A percentile compares a stretch with the other conserved stretches of the same genome.
Evolutionary conservation across 1,139 yeast species (phyloP).

Genomic region (Geotrichum bryndzae): DNA sequence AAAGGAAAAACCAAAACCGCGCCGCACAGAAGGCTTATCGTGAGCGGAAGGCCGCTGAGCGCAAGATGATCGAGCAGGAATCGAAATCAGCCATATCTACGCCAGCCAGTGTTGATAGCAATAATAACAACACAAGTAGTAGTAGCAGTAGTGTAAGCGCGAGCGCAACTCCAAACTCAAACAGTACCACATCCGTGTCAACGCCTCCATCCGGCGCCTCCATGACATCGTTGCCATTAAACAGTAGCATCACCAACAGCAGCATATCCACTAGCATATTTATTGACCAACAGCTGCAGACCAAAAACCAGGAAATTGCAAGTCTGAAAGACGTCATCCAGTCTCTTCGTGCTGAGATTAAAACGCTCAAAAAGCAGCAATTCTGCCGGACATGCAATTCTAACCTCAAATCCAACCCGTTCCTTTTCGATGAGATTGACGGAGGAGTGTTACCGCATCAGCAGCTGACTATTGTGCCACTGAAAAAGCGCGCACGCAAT

Average conservation of each 20-base stretch:
- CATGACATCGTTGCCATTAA: not conserved
- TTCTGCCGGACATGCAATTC: not conserved
- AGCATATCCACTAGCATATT: not conserved
- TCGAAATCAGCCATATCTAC: not conserved
- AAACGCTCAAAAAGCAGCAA: not conserved
- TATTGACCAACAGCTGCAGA: not conserved
- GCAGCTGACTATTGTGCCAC: not conserved
- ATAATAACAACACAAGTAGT: not conserved
- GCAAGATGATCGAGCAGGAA: slow-evolving; percentile 48
- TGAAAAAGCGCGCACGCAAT: not conserved
- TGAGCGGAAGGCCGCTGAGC: slow-evolving; percentile 61
- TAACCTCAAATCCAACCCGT: not conserved
- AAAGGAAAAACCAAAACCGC: slow-evolving; percentile 92
- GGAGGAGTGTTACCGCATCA: not conserved
- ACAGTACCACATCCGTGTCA: not conserved
- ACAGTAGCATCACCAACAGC: not conserved
- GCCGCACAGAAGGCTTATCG: slow-evolving; percentile 97
- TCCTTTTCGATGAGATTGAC: not conserved
- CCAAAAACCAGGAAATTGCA: not conserved
- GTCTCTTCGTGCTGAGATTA: not conserved
- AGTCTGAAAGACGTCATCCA: not conserved
- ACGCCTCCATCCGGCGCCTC: not conserved
- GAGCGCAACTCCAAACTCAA: not conserved
- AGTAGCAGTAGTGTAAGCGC: not conserved
- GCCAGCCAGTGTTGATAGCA: not conserved